Conservation (phyloP, 1,284 basidiomycete species). For the Ganoderma sinense region DNA sequence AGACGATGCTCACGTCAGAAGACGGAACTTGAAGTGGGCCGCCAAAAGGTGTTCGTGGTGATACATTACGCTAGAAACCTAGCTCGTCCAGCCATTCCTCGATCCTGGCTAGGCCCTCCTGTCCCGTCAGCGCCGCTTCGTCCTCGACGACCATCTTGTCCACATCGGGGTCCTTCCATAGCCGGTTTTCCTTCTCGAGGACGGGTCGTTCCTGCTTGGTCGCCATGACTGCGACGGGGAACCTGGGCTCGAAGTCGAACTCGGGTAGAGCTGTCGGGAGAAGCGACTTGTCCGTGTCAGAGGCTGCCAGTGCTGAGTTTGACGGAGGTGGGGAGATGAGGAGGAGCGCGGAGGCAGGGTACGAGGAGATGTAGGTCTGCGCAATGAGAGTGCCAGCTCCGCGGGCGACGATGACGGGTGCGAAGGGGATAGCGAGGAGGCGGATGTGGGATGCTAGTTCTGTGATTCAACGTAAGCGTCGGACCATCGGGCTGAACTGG, state of each 20-base stretch:
- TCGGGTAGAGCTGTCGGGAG: conserved; percentile 53
- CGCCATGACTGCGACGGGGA: conserved; percentile 65
- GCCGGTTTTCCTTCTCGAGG: conserved; percentile 24
- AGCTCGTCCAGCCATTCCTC: conserved; percentile 35
- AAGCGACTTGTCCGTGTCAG: conserved; percentile 28
- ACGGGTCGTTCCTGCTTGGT: conserved; percentile 23
- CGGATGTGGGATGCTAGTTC: conserved; percentile 50
- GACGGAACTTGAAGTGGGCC: too few relatives aligned
- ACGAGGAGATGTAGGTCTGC: conserved; percentile 71
- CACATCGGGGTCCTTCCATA: conserved; percentile 31
- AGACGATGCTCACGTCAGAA: background rate
- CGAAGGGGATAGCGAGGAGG: conserved; percentile 62
- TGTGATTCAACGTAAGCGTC: conserved; percentile 27
- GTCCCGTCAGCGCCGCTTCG: conserved; percentile 22
- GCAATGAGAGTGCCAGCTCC: conserved; percentile 61
- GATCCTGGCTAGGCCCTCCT: conserved; percentile 33
- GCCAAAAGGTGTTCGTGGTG: background rate
- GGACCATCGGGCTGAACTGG: too few relatives aligned
- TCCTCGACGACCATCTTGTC: conserved; percentile 30
- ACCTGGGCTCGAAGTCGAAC: conserved; percentile 70
- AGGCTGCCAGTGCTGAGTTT: conserved; percentile 42
- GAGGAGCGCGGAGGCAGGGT: conserved; percentile 67
- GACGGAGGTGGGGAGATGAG: conserved; percentile 64
- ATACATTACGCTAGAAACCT: conserved; percentile 20
- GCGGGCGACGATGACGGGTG: conserved; percentile 68